A percentile compares a stretch with the other conserved stretches of the same genome.
Evolutionary conservation across 2,329 filamentous ascomycete species (phyloP).

Genomic region (Lachnellula hyalina): DNA sequence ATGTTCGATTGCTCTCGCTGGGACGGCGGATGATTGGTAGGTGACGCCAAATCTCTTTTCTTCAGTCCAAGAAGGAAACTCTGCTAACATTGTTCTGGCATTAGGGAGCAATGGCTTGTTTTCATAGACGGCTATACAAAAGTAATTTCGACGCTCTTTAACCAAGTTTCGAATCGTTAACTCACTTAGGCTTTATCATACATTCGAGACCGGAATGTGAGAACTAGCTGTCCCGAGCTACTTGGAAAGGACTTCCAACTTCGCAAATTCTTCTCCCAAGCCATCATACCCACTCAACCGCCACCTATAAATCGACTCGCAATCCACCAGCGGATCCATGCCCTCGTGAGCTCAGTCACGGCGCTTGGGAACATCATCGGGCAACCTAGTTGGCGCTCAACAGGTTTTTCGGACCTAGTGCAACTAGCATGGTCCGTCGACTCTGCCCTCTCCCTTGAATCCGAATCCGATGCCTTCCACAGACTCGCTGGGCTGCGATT

Average conservation of each 20-base stretch:
- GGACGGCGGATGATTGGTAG: slow-evolving; percentile 16
- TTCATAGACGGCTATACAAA: slow-evolving; percentile 19
- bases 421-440: slow-evolving; percentile 5
- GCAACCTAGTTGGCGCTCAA: slow-evolving; percentile 5
- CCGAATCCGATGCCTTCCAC: slow-evolving; percentile 9
- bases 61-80: neutral
- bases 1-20: slow-evolving; percentile 14
- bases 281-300: neutral
- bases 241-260: slow-evolving; percentile 4
- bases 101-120: slow-evolving; percentile 16
- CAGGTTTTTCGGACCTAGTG: slow-evolving; percentile 12
- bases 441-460: slow-evolving; percentile 1
- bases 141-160: neutral
- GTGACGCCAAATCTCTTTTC: neutral
- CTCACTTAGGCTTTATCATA: slow-evolving; percentile 8
- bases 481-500: slow-evolving; percentile 13
- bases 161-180: neutral
- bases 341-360: slow-evolving; percentile 2
- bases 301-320: neutral
- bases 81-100: neutral
- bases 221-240: slow-evolving; percentile 9
- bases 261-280: neutral
- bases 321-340: slow-evolving; percentile 2
- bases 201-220: slow-evolving; percentile 2
- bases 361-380: neutral